Evolutionary conservation across 139 green algal species (phyloP), one percentile per base, ranked within the genome.

Genomic region (Zygnema circumcarinatum): DNA sequence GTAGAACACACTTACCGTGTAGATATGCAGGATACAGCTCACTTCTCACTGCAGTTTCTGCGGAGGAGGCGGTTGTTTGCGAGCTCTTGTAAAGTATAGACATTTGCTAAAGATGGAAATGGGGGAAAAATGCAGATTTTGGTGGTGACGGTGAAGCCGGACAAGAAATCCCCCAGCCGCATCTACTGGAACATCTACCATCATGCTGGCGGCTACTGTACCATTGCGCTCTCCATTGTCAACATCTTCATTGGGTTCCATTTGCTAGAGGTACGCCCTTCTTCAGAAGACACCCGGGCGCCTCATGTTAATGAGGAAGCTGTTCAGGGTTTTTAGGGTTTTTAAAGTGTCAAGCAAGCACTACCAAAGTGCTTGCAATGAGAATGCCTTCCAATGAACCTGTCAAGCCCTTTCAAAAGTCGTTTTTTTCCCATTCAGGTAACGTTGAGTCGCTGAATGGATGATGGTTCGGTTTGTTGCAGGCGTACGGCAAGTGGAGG

Each of bases 181-280:
- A 80, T 38, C 7, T 83, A 31, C 52, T 83, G 76, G 76, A 83
- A 76, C 16, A 73, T 83, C 16, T 83, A 83, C 47, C 76, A 83
- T 39, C 52, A 81, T 7, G 11, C 32, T 3, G 69, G 40, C 7
- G 76, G 76, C 7, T 83, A 83, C 52, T 7, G 7, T 38, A 16
- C 75, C 52, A 76, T 83, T 38, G 41, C 69, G 16, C 52, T 83
- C 7, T 25, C 7, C 40, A 76, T 83, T 16, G 16, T 83, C 32
- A 73, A 83, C 41, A 53, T 38, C 7, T 83, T 83, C 52, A 53
- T 79, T 39, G 76, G 76, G 32, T 83, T 83, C 76, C 41, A 83
- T 52, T 11, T 83, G 3, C 47, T 83, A 3, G 41, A 83, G 41
- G 76, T 83, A 52, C 7, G 36, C 25, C 25, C 54, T 29, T 29